Evolutionary conservation across 495 filamentous ascomycete species (phyloP).

Genomic region (Sphaerosporella brunnea): DNA sequence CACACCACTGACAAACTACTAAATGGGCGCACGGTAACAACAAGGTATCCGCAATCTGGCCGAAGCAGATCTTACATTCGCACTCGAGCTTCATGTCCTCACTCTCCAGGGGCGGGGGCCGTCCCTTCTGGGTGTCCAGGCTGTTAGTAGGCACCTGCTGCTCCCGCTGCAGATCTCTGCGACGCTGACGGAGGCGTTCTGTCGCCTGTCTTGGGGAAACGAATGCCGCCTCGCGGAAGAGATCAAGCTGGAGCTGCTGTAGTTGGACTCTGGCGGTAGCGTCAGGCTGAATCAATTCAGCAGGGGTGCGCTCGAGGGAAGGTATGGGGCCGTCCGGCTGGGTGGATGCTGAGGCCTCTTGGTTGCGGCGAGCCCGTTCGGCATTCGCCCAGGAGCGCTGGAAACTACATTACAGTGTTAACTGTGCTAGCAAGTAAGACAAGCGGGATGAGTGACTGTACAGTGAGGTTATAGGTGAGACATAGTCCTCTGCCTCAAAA

Average conservation of each 20-base stretch:
- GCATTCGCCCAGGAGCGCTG: neutral
- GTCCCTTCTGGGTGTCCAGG: constrained; percentile 27
- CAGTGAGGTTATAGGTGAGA: constrained; percentile 17
- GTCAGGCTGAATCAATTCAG: neutral
- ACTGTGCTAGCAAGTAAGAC: too few species aligned
- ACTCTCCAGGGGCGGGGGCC: constrained; percentile 33
- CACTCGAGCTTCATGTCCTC: constrained; percentile 34
- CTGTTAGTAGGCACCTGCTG: neutral
- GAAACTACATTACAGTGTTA: too few species aligned
- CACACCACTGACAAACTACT: constrained; percentile 33
- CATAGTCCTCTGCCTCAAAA: constrained; percentile 15
- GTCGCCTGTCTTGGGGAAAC: neutral
- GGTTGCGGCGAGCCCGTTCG: too few species aligned
- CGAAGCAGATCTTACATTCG: constrained; percentile 39
- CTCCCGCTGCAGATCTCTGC: neutral
- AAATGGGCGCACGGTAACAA: constrained; percentile 40
- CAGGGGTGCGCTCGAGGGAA: neutral
- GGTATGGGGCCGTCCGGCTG: too few species aligned
- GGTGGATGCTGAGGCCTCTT: too few species aligned
- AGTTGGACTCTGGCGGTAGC: neutral
- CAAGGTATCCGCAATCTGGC: constrained; percentile 37
- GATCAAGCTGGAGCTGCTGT: constrained; percentile 1
- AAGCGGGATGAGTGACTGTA: too few species aligned
- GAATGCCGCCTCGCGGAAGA: neutral
- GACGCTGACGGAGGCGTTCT: neutral